Evolutionary conservation across 2,329 filamentous ascomycete species (phyloP).

Genomic region (Colletotrichum sp.): DNA sequence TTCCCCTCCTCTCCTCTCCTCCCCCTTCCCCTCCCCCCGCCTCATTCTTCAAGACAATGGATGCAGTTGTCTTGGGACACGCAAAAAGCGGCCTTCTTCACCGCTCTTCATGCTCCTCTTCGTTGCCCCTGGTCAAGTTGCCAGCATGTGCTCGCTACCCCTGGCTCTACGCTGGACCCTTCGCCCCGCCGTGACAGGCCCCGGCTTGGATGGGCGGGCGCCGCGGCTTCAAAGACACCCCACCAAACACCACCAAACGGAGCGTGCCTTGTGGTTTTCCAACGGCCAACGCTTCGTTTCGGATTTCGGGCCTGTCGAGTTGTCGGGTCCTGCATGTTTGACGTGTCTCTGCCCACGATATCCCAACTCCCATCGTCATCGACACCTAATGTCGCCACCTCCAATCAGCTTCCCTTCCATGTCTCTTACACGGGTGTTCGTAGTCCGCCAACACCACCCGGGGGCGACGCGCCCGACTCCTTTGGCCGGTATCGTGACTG

Average conservation of each 20-base stretch:
- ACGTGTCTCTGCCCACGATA: constrained; percentile 11
- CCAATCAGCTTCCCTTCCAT: constrained; percentile 14
- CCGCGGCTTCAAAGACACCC: background rate
- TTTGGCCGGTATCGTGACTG: constrained; percentile 9
- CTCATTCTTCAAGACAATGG: background rate
- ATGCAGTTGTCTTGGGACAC: background rate
- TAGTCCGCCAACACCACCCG: constrained; percentile 20
- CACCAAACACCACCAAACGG: background rate
- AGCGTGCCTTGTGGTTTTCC: background rate
- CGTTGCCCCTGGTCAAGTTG: background rate
- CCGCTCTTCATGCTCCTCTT: constrained; percentile 10
- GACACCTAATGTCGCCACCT: constrained; percentile 4
- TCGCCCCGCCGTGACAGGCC: constrained; percentile 5
- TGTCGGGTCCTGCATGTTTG: constrained; percentile 8
- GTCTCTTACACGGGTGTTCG: constrained; percentile 19
- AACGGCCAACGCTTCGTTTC: background rate
- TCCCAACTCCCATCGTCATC: background rate
- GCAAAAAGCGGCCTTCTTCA: background rate
- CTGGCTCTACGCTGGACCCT: constrained; percentile 11
- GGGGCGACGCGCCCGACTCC: constrained; percentile 8
- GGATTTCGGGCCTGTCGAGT: background rate
- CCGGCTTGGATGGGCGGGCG: background rate
- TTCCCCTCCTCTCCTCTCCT: background rate
- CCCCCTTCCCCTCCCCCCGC: background rate
- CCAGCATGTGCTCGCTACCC: constrained; percentile 6